Conservation (phyloP, 495 filamentous ascomycete species). For the Penicillium tannophilum region DNA sequence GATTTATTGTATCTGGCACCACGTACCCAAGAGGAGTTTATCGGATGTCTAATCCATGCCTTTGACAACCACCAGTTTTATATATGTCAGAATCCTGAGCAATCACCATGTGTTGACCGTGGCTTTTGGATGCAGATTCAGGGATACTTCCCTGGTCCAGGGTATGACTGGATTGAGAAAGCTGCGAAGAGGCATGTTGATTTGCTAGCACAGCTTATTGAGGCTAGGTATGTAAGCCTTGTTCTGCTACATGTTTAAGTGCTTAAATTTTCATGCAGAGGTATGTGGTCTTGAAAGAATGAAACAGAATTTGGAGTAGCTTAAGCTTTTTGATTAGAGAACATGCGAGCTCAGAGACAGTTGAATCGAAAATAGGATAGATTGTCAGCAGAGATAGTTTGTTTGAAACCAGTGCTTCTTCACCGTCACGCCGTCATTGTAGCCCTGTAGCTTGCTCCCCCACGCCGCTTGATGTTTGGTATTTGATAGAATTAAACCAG, state of each 20-base stretch:
- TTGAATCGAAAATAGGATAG: no score
- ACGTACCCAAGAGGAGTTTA: not conserved
- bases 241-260: not conserved
- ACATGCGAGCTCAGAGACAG: no score
- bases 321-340: no score
- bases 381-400: no score
- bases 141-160: constrained; percentile 1
- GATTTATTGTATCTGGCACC: not conserved
- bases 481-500: no score
- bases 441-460: no score
- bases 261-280: not conserved
- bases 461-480: no score
- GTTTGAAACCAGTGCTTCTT: no score
- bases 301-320: no score
- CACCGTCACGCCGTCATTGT: no score
- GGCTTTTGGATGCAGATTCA: constrained; percentile 3
- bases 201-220: not conserved
- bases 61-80: not conserved
- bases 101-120: not conserved
- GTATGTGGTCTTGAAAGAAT: no score
- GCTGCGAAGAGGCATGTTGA: constrained; percentile 1
- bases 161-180: not conserved
- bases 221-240: not conserved
- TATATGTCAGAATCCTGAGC: not conserved
- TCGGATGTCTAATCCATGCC: not conserved